Percentiles rank a stretch among this genome's conserved stretches.
Conservation (phyloP, 164 flowering plant species). For the Amborella trichopoda region DNA sequence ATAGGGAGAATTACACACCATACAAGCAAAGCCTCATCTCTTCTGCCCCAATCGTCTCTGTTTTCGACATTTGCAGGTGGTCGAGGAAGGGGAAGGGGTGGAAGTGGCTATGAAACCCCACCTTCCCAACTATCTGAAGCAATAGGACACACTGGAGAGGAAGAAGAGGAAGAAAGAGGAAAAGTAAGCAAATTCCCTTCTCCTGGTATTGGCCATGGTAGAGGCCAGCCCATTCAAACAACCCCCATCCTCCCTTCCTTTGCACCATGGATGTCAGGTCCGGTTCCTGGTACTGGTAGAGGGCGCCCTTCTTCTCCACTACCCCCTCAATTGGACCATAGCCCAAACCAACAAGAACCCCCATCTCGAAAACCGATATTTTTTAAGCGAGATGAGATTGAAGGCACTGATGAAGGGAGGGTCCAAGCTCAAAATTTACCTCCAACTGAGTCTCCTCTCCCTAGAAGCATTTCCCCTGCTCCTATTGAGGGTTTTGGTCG, state of each 20-base stretch:
- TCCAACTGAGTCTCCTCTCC: slow-evolving; percentile 5
- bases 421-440: neutral
- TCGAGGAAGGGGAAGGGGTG: slow-evolving; percentile 29
- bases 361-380: slow-evolving; percentile 31
- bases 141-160: slow-evolving; percentile 7
- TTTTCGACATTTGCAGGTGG: no score
- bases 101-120: slow-evolving; percentile 15
- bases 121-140: slow-evolving; percentile 11
- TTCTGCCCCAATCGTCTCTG: no score
- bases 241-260: slow-evolving; percentile 21
- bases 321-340: no score
- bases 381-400: slow-evolving; percentile 11
- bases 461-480: slow-evolving; percentile 9
- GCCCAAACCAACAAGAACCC: slow-evolving; percentile 3
- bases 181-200: slow-evolving; percentile 9
- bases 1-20: no score
- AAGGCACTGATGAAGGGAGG: neutral
- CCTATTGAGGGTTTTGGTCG: slow-evolving; percentile 46
- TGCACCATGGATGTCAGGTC: slow-evolving; percentile 20
- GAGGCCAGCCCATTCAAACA: slow-evolving; percentile 27
- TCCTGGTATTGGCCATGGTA: slow-evolving; percentile 34
- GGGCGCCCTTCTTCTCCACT: slow-evolving; percentile 13
- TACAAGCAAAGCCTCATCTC: no score
- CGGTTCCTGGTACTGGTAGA: slow-evolving; percentile 20
- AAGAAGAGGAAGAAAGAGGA: neutral